Base-by-base conservation (phyloP, 2,329 filamentous ascomycete species). In the Aspergillus pseudoviridinutans region DNA sequence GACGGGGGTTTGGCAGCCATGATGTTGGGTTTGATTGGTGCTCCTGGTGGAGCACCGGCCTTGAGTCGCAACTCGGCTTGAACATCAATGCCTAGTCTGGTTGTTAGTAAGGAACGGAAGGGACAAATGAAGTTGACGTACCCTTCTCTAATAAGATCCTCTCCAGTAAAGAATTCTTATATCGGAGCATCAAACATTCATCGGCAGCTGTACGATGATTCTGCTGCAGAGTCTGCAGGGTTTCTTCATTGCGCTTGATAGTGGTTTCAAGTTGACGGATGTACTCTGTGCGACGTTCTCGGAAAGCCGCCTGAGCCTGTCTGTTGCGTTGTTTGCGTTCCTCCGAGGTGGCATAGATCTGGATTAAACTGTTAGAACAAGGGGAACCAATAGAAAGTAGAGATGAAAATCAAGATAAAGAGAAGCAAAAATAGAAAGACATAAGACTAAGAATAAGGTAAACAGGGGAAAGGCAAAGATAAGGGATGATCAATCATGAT, bases 331-430 rank as follows among this genome's bases (percentile, higher is more conserved):
- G 94, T 80, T 99, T 97, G 70, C 94, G 88, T 78, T 99, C 94
- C 76, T 99, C 94, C 10, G 94, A 97, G 38, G 94, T 99, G 55
- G 94, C 94, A 82, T 99, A 99, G 63, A 97, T 97, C 93, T 97
- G 64, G 32, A 17, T 6, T 17, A 14, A 32, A 5, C 4, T 35
- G 32, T 35, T 17, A 35, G 32, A 35, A 35, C 4, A 35, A 6
- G 32, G 6, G 32, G 12, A 35, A 35, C 32, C 32, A 35, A 35
- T 35, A 50, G 20, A 53, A 52, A 56, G 28, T 1, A 49, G 12
- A 54, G 28, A 46, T 25, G 41, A 50, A 10, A 14, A 22, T 46
- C 20, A 49, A 25, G 29, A 50, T 20, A 17, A 41, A 46, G 52
- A 56, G 55, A 32, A 51, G 53, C 51, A 50, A 54, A 50, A 42